Evolutionary conservation across 208 protist genomes (phyloP).

Genomic region (Crithidia sp.): DNA sequence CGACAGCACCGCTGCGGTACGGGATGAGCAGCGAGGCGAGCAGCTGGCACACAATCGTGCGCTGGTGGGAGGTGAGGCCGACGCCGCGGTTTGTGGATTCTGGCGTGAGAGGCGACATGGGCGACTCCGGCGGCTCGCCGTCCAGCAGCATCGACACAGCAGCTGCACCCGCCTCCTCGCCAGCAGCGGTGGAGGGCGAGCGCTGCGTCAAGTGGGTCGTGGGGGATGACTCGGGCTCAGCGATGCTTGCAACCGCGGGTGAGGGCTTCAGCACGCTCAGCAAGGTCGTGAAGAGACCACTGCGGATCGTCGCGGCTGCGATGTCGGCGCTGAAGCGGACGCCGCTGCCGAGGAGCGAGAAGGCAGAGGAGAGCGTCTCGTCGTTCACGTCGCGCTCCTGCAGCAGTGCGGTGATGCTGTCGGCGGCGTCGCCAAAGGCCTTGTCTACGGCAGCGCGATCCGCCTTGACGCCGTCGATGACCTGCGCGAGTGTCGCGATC

Average conservation of each 20-base stretch:
- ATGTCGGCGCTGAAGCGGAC: slow-evolving; percentile 52
- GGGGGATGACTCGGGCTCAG: neutral
- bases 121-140: slow-evolving; percentile 4
- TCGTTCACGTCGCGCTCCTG: slow-evolving; percentile 47
- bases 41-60: slow-evolving; percentile 47
- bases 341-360: slow-evolving; percentile 53
- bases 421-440: slow-evolving; percentile 60
- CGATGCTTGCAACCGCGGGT: neutral
- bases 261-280: slow-evolving; percentile 22
- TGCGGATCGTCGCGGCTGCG: slow-evolving; percentile 43
- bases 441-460: slow-evolving; percentile 48
- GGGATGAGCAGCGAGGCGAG: slow-evolving; percentile 49
- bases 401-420: slow-evolving; percentile 45
- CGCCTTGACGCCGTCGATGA: slow-evolving; percentile 55
- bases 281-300: slow-evolving; percentile 43
- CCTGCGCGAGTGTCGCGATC: slow-evolving; percentile 53
- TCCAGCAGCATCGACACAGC: slow-evolving; percentile 17
- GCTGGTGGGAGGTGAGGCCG: slow-evolving; percentile 53
- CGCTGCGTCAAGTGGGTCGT: neutral
- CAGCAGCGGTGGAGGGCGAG: neutral
- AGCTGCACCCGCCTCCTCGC: neutral
- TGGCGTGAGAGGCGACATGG: slow-evolving; percentile 12
- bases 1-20: slow-evolving; percentile 40
- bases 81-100: slow-evolving; percentile 3
- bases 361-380: slow-evolving; percentile 44